These are phyloP conservation scores for Rhizoclosmatium sp. DNA, from an alignment of 192 early-diverging fungal genomes.

Conservation along the genomic window DNA sequence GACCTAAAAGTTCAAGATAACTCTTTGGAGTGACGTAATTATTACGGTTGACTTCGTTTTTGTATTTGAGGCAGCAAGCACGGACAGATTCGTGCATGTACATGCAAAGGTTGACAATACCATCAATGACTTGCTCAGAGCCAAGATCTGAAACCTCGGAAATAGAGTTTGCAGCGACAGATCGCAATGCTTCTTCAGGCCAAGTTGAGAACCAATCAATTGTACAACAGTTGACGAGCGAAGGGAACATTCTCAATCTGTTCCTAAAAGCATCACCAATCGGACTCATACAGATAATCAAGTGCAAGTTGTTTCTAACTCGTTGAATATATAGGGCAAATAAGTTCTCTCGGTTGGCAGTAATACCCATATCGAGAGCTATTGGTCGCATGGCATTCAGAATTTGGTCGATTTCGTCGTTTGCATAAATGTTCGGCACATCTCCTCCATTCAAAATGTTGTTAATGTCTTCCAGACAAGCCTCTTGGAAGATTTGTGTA, in stretches of 20 bases:
- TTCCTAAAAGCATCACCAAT: conserved; percentile 71
- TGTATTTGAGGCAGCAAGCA: conserved; percentile 59
- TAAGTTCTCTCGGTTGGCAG: conserved; percentile 62
- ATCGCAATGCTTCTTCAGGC: conserved; percentile 67
- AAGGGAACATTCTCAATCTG: conserved; percentile 68
- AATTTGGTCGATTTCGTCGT: conserved; percentile 65
- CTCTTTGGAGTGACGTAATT: conserved; percentile 74
- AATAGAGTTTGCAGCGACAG: conserved; percentile 65
- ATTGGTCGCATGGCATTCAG: conserved; percentile 63
- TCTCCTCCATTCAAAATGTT: conserved; percentile 71
- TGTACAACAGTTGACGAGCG: conserved; percentile 71
- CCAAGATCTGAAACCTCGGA: conserved; percentile 64
- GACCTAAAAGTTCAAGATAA: conserved; percentile 66
- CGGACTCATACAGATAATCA: conserved; percentile 73
- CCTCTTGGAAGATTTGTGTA: conserved; percentile 66
- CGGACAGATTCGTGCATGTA: conserved; percentile 68
- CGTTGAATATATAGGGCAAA: conserved; percentile 64
- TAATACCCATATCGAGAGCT: conserved; percentile 54
- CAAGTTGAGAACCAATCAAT: conserved; percentile 75
- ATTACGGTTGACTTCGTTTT: conserved; percentile 62
- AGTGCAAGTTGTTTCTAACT: conserved; percentile 58
- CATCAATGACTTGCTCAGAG: conserved; percentile 65
- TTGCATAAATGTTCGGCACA: conserved; percentile 70
- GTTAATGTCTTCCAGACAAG: conserved; percentile 68
- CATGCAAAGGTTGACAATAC: conserved; percentile 66